Evolutionary conservation across 2,329 filamentous ascomycete species (phyloP), one percentile per base, ranked within the genome.

Genomic region (Trichoderma sp.): DNA sequence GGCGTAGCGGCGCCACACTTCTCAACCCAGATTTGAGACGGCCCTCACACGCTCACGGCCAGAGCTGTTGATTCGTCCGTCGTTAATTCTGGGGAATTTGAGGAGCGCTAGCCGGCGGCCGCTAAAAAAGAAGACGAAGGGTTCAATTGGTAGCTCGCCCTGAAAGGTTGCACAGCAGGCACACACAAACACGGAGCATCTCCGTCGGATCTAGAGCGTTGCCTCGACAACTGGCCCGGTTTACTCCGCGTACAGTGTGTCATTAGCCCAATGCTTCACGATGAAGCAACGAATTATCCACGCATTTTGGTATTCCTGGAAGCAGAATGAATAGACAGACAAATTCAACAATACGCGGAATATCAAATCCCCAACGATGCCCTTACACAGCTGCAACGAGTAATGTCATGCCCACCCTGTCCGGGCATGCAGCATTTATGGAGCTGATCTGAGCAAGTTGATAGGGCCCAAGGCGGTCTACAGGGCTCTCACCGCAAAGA

Each of bases 1-100:
- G 64, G 64, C 64, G 57, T 54, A 34, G 56, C 57, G 45, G 57
- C 64, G 64, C 64, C 64, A 67, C 64, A 67, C 53, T 27, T 13
- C n/a, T 22, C 5, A 19, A 19, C 42, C 42, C 42, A 48, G 42
- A 48, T 48, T 48, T 48, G 42, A 19, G n/a, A 48, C 42, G 42
- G 42, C 29, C 35, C 32, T 15, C 32, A 59, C 25, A 29, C 45
- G 35, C 61, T 34, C 61, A 32, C 35, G 29, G n/a, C 34, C 50
- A 34, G 45, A 65, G 35, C n/a, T 35, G 34, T 13, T 39, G 61
- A 64, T 56, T 56, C 61, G 53, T 19, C 50, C 35, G 25, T n/a
- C 37, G 22, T 56, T 37, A n/a, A 45, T 64, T 45, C 50, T 56
- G 50, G 50, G 61, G 37, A 56, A 34, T 27, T n/a, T 35, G 53